phyloP scores from a whole-genome alignment of 2,329 filamentous ascomycete species.

The Xylaria sp. region DNA sequence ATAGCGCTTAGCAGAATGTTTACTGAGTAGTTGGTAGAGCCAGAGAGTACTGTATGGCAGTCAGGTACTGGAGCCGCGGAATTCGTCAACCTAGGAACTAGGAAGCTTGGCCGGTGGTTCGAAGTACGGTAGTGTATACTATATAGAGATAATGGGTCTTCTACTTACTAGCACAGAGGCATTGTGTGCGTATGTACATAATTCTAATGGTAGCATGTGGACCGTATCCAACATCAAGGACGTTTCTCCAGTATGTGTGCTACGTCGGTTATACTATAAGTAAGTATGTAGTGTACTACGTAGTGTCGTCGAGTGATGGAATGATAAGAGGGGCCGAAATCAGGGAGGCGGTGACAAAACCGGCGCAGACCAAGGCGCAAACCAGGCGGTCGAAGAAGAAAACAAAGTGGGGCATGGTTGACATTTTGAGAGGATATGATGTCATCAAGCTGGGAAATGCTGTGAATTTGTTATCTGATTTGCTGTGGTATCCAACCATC shows the following conservation, averaged over 20 bases:
- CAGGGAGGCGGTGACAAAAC: conserved; percentile 15
- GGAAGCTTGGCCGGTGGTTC: conserved; percentile 8
- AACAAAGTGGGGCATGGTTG: conserved; percentile 10
- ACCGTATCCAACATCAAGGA: not conserved
- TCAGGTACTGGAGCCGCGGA: conserved; percentile 10
- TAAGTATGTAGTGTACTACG: too few species aligned
- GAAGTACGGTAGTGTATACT: not conserved
- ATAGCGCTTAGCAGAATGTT: not conserved
- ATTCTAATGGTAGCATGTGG: not conserved
- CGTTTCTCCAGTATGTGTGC: not conserved
- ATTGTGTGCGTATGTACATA: not conserved
- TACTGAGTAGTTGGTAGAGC: not conserved
- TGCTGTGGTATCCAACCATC: conserved; percentile 8
- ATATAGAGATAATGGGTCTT: not conserved
- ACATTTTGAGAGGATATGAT: conserved; percentile 20
- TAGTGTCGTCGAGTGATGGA: not conserved
- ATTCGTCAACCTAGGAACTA: not conserved
- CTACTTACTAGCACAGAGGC: not conserved
- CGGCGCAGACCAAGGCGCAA: not conserved
- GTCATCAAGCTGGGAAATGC: conserved; percentile 13
- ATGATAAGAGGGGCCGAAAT: not conserved
- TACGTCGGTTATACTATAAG: not conserved
- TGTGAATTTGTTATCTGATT: conserved; percentile 20
- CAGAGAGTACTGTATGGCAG: not conserved
- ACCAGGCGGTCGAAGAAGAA: conserved; percentile 3